These are phyloP conservation scores for Leishmania gerbilli DNA, from an alignment of 208 protist genomes.

Conservation along the genomic window DNA sequence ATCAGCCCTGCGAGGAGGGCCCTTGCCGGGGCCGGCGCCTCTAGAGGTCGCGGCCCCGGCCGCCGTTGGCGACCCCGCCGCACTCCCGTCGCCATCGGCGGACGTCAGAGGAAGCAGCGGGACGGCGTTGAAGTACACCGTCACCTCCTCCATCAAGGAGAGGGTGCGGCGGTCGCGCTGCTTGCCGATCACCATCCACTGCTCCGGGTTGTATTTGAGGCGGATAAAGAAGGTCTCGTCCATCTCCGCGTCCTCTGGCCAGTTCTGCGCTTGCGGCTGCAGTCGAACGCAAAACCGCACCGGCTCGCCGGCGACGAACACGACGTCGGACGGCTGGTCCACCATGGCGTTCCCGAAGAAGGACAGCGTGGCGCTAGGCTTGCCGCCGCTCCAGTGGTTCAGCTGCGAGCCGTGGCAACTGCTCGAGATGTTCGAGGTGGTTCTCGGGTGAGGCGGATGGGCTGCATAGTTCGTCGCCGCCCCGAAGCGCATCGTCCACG, in stretches of 20 bases:
- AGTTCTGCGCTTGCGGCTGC: slow-evolving; percentile 78
- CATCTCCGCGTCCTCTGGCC: slow-evolving; percentile 62
- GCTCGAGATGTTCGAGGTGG: slow-evolving; percentile 8
- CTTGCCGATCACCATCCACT: slow-evolving; percentile 85
- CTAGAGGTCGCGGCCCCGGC: neutral
- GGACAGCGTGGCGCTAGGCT: neutral
- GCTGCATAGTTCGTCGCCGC: slow-evolving; percentile 39
- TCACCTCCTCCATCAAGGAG: slow-evolving; percentile 71
- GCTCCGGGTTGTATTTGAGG: slow-evolving; percentile 58
- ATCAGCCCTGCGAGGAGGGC: neutral
- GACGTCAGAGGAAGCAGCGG: slow-evolving; percentile 45
- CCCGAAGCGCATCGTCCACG: slow-evolving; percentile 47
- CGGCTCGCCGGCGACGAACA: slow-evolving; percentile 76
- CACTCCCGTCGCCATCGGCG: neutral
- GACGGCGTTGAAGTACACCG: slow-evolving; percentile 73
- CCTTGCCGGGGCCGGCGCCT: neutral
- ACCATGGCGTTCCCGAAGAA: slow-evolving; percentile 41
- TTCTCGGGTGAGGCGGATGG: neutral
- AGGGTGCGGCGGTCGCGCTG: slow-evolving; percentile 66
- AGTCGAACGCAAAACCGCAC: slow-evolving; percentile 74
- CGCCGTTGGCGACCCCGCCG: neutral
- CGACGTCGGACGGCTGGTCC: slow-evolving; percentile 49
- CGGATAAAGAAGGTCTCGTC: slow-evolving; percentile 82
- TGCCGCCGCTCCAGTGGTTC: neutral
- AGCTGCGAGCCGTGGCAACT: neutral